Conservation (phyloP, 495 filamentous ascomycete species). For the Penicillium bovifimosum region DNA sequence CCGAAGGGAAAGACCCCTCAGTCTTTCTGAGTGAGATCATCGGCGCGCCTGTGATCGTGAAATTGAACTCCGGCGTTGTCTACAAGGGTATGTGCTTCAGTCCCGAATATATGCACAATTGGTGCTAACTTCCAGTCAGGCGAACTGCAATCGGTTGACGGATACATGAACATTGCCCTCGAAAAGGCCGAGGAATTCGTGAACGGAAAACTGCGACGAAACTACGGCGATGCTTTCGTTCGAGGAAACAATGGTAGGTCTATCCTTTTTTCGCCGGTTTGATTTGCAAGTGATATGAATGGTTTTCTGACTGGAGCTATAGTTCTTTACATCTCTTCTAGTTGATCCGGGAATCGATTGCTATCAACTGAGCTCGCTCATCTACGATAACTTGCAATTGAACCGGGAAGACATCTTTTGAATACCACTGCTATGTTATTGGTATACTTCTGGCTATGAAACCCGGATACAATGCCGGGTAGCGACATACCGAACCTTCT, state of each 20-base stretch:
- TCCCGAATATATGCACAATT: background rate
- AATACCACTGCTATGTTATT: background rate
- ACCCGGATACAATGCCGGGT: background rate
- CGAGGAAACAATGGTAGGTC: constrained; percentile 86
- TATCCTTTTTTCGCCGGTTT: background rate
- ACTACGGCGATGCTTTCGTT: constrained; percentile 93
- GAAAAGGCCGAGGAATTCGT: constrained; percentile 92
- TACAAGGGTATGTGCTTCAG: constrained; percentile 68
- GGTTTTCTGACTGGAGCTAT: background rate
- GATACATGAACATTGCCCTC: constrained; percentile 98
- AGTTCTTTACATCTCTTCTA: constrained; percentile 42
- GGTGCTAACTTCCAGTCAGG: constrained; percentile 44
- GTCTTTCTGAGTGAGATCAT: constrained; percentile 89
- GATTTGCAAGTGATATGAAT: background rate
- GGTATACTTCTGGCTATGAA: background rate
- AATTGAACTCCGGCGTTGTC: constrained; percentile 90
- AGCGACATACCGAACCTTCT: background rate
- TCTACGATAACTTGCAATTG: background rate
- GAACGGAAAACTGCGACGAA: constrained; percentile 70
- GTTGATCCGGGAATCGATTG: constrained; percentile 15
- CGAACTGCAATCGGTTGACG: constrained; percentile 92
- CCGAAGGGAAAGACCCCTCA: constrained; percentile 81
- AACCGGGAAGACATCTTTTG: background rate
- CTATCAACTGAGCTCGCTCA: background rate
- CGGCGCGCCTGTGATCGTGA: constrained; percentile 85